Conservation (phyloP, 2,329 filamentous ascomycete genomes). For the Microcera coccophila region DNA sequence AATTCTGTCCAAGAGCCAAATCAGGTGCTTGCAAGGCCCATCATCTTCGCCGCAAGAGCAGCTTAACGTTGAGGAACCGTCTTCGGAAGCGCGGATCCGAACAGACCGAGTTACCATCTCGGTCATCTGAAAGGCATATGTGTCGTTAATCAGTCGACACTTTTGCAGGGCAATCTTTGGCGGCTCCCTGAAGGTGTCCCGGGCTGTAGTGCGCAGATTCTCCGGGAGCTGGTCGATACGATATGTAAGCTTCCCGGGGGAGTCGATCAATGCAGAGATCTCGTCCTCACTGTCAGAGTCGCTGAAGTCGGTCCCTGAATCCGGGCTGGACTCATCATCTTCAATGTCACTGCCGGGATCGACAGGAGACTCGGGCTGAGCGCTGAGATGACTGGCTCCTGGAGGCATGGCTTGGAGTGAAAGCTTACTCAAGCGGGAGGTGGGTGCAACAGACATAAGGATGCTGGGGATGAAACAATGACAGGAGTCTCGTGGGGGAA, state of each 20-base stretch:
- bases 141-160: conserved; percentile 45
- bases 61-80: conserved; percentile 38
- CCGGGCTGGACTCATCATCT: conserved; percentile 27
- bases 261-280: conserved; percentile 29
- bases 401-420: conserved; percentile 30
- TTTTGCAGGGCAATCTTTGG: conserved; percentile 48
- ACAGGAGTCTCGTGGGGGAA: too few species aligned
- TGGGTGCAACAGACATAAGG: conserved; percentile 26
- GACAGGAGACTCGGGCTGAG: conserved; percentile 11
- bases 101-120: conserved; percentile 52
- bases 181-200: conserved; percentile 45
- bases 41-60: conserved; percentile 44
- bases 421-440: conserved; percentile 27
- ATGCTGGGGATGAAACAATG: too few species aligned
- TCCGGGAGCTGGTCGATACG: conserved; percentile 37
- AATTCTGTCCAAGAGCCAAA: conserved; percentile 55
- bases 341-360: conserved; percentile 4
- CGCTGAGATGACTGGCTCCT: conserved; percentile 17
- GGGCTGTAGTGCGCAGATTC: conserved; percentile 36
- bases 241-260: conserved; percentile 41
- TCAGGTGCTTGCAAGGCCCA: conserved; percentile 47
- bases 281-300: conserved; percentile 34
- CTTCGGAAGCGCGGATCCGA: conserved; percentile 42
- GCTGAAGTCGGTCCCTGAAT: conserved; percentile 24
- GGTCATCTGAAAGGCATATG: conserved; percentile 54